Base-by-base conservation (phyloP, 2,329 filamentous ascomycete species). In the Metarhizium humberi region DNA sequence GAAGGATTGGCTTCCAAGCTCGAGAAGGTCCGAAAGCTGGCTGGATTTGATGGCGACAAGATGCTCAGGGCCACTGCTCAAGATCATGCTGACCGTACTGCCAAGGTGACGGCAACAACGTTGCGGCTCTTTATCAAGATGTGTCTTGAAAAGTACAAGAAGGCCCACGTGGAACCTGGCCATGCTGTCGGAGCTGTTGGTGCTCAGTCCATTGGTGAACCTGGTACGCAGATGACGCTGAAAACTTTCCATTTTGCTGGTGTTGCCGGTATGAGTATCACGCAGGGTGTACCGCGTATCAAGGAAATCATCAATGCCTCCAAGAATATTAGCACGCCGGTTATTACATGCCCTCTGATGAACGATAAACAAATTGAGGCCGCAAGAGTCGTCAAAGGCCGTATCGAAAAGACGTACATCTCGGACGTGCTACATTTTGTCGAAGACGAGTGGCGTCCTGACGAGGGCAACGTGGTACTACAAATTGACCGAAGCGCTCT, bases 221-320 rank as follows among this genome's bases (percentile, higher is more conserved):
- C 94, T 0, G 94, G 94, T 69, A 99, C 94, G 0, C 94, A 99
- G 72, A 99, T 99, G 94, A 99, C 94, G 1, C 75, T 99, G 60
- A 97, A 97, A 75, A 97, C 94, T 68, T 97, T 97, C 84, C 94
- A 97, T 87, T 99, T 99, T 77, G 94, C 94, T 68, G 94, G 94
- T 88, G 94, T 99, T 60, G 94, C 94, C 47, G 92, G 92, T 70
- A 97, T 99, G 94, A 96, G 90, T 80, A 96, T 99, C 67, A 99
- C 94, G 0, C 90, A 96, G 67, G 94, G 94, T 88, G 94, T 99
- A 6, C 94, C 94, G 1, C 92, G 94, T 85, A 99, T 99, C 77
- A 99, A 99, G 75, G 94, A 99, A 78, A 99, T 99, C 62, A 99
- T 99, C 84, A 99, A 99, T 73, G 94, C 94, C 6, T 96, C 91